Evolutionary conservation across 345 rosid genomes (phyloP).

Genomic region (Eucalyptus marginata): DNA sequence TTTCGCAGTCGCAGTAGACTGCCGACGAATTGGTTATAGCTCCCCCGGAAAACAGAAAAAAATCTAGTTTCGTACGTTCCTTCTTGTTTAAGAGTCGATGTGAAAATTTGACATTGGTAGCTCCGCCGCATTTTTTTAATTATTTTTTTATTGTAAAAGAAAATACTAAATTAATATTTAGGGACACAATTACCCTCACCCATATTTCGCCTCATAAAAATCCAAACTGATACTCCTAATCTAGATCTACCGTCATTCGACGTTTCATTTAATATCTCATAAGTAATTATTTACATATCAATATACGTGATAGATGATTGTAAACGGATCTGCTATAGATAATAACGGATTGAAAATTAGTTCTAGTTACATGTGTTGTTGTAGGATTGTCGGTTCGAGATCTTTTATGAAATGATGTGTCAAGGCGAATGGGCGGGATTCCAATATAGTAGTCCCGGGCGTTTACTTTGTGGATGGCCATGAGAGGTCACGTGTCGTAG

Average conservation of each 20-base stretch:
- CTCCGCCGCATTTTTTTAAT: neutral
- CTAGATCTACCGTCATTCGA: accelerated
- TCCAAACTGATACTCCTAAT: accelerated
- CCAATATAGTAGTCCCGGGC: neutral
- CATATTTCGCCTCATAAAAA: neutral
- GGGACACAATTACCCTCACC: neutral
- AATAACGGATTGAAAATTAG: neutral
- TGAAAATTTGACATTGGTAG: neutral
- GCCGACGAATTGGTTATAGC: neutral
- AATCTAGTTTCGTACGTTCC: neutral
- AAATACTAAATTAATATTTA: too few species aligned
- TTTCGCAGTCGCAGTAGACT: neutral
- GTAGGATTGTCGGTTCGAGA: accelerated
- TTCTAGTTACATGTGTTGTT: too few species aligned
- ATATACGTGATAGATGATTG: too few species aligned
- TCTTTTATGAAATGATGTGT: neutral
- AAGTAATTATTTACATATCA: neutral
- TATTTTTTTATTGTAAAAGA: too few species aligned
- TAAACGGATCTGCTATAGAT: too few species aligned
- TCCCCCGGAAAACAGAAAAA: neutral
- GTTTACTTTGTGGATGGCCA: neutral
- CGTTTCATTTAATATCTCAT: neutral
- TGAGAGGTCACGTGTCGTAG: neutral
- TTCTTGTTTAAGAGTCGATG: neutral
- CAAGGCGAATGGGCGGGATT: neutral